Conservation (phyloP, 495 filamentous ascomycete genomes). For the Penicillium ucsense region DNA sequence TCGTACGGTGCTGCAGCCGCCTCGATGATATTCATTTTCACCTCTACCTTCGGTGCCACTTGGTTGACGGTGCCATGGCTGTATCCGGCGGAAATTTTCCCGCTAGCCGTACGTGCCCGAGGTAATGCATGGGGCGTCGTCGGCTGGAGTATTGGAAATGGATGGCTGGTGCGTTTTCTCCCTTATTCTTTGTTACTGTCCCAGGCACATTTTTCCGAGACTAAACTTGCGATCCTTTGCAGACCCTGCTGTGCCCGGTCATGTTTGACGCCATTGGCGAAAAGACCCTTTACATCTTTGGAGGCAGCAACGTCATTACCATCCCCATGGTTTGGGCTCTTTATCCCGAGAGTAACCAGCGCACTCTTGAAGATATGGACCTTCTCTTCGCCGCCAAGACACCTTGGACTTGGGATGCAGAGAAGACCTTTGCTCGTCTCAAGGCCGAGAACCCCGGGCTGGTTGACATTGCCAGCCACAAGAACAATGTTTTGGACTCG, state of each 20-base stretch:
- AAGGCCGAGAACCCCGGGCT: slow-evolving; percentile 45
- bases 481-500: slow-evolving; percentile 38
- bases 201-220: background rate
- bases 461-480: slow-evolving; percentile 32
- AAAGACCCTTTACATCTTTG: slow-evolving; percentile 61
- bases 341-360: slow-evolving; percentile 60
- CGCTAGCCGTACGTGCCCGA: slow-evolving; percentile 54
- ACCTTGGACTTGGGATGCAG: slow-evolving; percentile 56
- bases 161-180: slow-evolving; percentile 39
- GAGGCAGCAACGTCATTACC: slow-evolving; percentile 49
- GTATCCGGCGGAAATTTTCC: slow-evolving; percentile 66
- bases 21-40: slow-evolving; percentile 62
- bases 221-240: background rate
- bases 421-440: slow-evolving; percentile 44
- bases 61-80: slow-evolving; percentile 67
- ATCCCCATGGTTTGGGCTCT: slow-evolving; percentile 61
- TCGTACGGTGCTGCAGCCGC: slow-evolving; percentile 53
- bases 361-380: slow-evolving; percentile 62
- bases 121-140: slow-evolving; percentile 70
- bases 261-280: slow-evolving; percentile 54
- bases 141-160: slow-evolving; percentile 65
- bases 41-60: slow-evolving; percentile 58
- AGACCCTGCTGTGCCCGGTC: slow-evolving; percentile 52
- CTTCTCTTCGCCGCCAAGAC: slow-evolving; percentile 51
- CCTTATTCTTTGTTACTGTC: background rate